A percentile compares a stretch with the other conserved stretches of the same genome.
These are phyloP conservation scores for Kalanchoe fedtschenkoi DNA, from an alignment of 164 flowering plant genomes.

Conservation along the genomic window DNA sequence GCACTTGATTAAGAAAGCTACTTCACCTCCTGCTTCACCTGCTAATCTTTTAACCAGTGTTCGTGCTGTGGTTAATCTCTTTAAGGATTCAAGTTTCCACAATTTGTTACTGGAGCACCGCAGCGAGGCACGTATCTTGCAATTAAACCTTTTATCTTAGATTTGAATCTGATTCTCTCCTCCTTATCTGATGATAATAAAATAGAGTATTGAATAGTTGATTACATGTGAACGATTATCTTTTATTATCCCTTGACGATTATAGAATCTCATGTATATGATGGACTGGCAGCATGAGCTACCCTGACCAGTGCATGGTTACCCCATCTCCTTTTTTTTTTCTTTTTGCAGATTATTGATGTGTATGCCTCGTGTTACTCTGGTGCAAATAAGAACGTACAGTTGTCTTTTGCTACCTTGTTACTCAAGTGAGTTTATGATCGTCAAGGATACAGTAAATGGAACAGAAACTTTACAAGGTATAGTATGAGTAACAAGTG, in stretches of 20 bases:
- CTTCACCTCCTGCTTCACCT: slow-evolving; percentile 38
- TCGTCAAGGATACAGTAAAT: background rate
- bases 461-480: background rate
- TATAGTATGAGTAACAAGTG: background rate
- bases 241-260: background rate
- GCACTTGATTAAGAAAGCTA: slow-evolving; percentile 56
- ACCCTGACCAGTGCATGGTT: background rate
- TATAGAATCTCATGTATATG: background rate
- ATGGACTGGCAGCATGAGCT: background rate
- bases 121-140: slow-evolving; percentile 44
- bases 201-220: too few relatives aligned
- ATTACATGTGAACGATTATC: background rate
- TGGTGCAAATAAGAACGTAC: slow-evolving; percentile 70
- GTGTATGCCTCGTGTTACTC: slow-evolving; percentile 56
- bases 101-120: slow-evolving; percentile 61
- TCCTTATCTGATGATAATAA: too few relatives aligned
- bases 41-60: slow-evolving; percentile 67
- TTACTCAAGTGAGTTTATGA: slow-evolving; percentile 67
- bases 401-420: slow-evolving; percentile 68
- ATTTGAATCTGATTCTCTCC: too few relatives aligned
- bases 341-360: slow-evolving; percentile 71
- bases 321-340: slow-evolving; percentile 2
- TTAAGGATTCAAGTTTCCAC: slow-evolving; percentile 48
- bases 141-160: too few relatives aligned
- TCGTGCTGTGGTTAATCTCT: slow-evolving; percentile 71